A percentile compares a stretch with the other conserved stretches of the same genome.
phyloP scores from a whole-genome alignment of 768 basidiomycete species.

The Russula virescens region DNA sequence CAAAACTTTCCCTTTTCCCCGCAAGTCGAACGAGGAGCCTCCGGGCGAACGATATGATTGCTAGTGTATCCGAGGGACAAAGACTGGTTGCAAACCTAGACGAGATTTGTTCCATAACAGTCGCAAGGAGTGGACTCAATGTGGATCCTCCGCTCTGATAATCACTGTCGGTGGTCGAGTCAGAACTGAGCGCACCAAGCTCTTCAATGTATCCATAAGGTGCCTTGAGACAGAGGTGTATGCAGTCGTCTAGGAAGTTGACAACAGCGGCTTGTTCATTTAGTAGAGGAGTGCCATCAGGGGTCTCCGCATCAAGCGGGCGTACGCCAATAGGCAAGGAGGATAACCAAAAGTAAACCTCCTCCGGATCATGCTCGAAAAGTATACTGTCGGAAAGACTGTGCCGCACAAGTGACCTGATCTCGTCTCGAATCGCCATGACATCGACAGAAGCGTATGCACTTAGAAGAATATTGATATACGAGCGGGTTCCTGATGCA shows the following conservation, averaged over 20 bases:
- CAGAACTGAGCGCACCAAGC: conserved; percentile 35
- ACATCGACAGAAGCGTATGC: conserved; percentile 49
- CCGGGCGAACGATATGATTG: conserved; percentile 59
- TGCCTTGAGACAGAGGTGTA: conserved; percentile 72
- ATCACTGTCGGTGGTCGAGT: conserved; percentile 6
- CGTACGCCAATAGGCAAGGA: conserved; percentile 49
- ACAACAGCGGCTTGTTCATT: conserved; percentile 55
- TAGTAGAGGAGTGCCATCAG: conserved; percentile 47
- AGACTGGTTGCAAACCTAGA: conserved; percentile 57
- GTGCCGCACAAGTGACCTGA: conserved; percentile 50
- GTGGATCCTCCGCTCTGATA: conserved; percentile 29
- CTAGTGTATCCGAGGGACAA: conserved; percentile 54
- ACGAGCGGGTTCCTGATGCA: conserved; percentile 39
- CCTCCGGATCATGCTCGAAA: conserved; percentile 71
- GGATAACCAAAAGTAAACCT: conserved; percentile 69
- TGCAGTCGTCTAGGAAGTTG: conserved; percentile 79
- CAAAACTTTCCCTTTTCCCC: conserved; percentile 45
- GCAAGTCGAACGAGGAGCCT: conserved; percentile 54
- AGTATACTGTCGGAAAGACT: conserved; percentile 68
- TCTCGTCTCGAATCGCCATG: conserved; percentile 46
- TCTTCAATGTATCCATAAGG: conserved; percentile 86
- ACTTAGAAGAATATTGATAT: conserved; percentile 67
- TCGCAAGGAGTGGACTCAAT: conserved; percentile 75
- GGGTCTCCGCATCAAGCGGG: conserved; percentile 36
- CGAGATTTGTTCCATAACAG: conserved; percentile 69